phyloP scores from a whole-genome alignment of 192 early-diverging fungal species.

The Coemansia sp. region DNA sequence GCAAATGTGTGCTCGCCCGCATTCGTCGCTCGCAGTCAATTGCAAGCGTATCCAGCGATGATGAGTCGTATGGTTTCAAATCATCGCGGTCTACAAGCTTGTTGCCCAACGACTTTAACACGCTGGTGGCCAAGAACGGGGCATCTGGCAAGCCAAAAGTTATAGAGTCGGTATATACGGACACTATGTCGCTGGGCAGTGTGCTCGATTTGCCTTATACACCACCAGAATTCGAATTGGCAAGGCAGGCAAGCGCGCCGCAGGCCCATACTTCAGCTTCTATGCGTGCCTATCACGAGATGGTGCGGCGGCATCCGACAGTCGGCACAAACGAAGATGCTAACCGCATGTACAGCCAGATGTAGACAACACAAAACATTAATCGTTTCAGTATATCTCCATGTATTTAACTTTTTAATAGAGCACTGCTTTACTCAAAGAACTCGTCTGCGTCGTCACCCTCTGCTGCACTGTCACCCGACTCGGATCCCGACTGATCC shows the following conservation, averaged over 20 bases:
- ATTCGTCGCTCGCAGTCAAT: neutral
- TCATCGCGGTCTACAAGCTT: neutral
- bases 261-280: neutral
- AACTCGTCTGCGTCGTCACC: slow-evolving; percentile 34
- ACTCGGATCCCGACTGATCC: neutral
- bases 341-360: neutral
- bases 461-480: neutral
- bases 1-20: neutral
- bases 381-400: too few species aligned
- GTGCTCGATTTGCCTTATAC: neutral
- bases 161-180: neutral
- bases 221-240: neutral
- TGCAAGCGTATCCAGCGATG: neutral
- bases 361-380: neutral
- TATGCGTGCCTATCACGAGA: neutral
- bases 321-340: neutral
- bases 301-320: neutral
- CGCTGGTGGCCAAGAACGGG: neutral
- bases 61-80: neutral
- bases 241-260: neutral
- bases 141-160: neutral
- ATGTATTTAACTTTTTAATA: too few species aligned
- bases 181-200: neutral
- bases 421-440: slow-evolving; percentile 18
- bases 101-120: neutral